Evolutionary conservation across 306 rosid species (phyloP).

Genomic region (Corylus americana): DNA sequence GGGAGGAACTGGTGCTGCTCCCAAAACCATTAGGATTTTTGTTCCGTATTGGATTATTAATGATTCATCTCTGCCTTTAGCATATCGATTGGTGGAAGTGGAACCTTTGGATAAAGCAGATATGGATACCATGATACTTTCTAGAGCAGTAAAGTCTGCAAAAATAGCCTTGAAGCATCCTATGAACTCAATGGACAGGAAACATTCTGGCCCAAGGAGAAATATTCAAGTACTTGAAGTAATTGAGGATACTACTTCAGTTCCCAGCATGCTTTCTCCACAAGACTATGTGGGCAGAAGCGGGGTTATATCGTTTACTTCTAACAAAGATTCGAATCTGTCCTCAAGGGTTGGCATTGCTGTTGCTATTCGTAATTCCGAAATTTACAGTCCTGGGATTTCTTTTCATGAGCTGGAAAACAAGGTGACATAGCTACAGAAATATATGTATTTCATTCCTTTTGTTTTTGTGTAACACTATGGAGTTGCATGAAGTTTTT

Average conservation of each 20-base stretch:
- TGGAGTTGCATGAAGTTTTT: conserved; percentile 20
- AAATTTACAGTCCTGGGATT: conserved; percentile 76
- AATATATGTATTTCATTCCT: not conserved
- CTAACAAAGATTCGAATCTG: conserved; percentile 69
- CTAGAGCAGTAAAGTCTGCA: conserved; percentile 82
- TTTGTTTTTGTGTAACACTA: conserved; percentile 14
- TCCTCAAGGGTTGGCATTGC: conserved; percentile 91
- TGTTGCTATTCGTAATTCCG: conserved; percentile 66
- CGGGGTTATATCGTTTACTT: conserved; percentile 62
- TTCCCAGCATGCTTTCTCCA: conserved; percentile 95
- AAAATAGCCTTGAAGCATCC: conserved; percentile 71
- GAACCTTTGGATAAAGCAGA: conserved; percentile 77
- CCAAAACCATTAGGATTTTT: conserved; percentile 80
- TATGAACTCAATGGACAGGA: conserved; percentile 70
- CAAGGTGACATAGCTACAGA: conserved; percentile 57
- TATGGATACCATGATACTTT: conserved; percentile 52
- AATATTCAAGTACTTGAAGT: conserved; percentile 77
- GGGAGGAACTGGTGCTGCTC: conserved; percentile 91
- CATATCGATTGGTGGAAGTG: conserved; percentile 88
- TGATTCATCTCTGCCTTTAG: conserved; percentile 71
- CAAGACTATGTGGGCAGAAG: conserved; percentile 73
- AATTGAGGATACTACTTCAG: conserved; percentile 81
- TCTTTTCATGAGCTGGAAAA: conserved; percentile 91
- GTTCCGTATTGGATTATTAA: conserved; percentile 96
- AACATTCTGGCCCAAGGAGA: conserved; percentile 57